Conservation (phyloP, 2,329 filamentous ascomycete species). For the Samsoniella hepiali region DNA sequence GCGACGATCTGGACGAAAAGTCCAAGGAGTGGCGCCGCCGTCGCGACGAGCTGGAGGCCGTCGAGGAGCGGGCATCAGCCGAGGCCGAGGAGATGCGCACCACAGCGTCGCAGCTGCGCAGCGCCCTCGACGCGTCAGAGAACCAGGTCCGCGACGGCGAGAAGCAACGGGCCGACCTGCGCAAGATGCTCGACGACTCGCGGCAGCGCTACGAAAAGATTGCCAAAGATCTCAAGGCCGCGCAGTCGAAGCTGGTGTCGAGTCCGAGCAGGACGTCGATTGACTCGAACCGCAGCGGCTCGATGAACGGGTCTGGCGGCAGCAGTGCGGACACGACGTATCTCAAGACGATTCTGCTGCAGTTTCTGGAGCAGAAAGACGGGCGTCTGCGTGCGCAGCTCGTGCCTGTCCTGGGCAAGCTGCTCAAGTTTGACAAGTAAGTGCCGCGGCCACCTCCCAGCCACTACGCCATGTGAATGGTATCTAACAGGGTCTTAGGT, state of each 20-base stretch:
- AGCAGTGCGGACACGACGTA: conserved; percentile 55
- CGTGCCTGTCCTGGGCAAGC: conserved; percentile 72
- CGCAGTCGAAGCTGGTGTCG: conserved; percentile 45
- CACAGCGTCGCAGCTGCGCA: conserved; percentile 73
- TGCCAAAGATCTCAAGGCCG: conserved; percentile 60
- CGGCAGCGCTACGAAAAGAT: conserved; percentile 75
- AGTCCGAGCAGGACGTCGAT: conserved; percentile 42
- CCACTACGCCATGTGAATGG: background rate
- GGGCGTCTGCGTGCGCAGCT: conserved; percentile 71
- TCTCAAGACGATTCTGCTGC: conserved; percentile 75
- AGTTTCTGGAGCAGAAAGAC: conserved; percentile 79
- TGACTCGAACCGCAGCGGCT: conserved; percentile 45
- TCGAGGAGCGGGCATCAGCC: conserved; percentile 63
- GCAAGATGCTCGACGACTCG: conserved; percentile 73
- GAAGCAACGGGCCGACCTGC: conserved; percentile 73
- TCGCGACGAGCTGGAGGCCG: conserved; percentile 71
- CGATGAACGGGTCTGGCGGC: conserved; percentile 31
- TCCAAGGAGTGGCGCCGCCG: conserved; percentile 72
- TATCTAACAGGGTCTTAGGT: conserved; percentile 21
- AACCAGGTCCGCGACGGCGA: conserved; percentile 79
- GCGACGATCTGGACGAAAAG: conserved; percentile 70
- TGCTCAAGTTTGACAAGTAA: conserved; percentile 74
- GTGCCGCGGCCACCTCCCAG: conserved; percentile 27
- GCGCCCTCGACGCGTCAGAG: conserved; percentile 84
- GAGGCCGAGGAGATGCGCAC: conserved; percentile 73